Base-by-base conservation (phyloP, 2,329 filamentous ascomycete genomes). In the Talaromyces rugulosus region DNA sequence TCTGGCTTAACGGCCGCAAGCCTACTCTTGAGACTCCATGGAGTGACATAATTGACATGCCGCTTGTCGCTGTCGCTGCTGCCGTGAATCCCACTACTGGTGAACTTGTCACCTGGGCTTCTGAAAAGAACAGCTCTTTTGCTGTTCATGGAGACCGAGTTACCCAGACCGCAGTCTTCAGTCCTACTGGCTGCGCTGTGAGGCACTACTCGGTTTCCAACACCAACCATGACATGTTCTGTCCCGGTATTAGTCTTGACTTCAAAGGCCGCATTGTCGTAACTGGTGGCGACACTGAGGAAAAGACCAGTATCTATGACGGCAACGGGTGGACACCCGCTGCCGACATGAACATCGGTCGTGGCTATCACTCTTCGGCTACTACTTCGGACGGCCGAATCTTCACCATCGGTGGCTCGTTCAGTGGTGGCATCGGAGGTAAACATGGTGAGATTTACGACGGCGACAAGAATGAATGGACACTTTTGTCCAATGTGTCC, bases 341-440 rank as follows among this genome's bases (percentile, higher is more conserved):
- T 1, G 70, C 76, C 0, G 65, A 77, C 56, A 81, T 85, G 81
- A 70, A 74, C 14, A 73, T 82, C 23, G 66, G 73, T 7, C 80
- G 84, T 28, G 82, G 83, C 7, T 85, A 87, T 62, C 84, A 87
- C 57, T 72, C 83, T 0, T 79, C 80, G 0, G 73, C 79, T 0
- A 83, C 80, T 0, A 67, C 80, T 1, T 82, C 83, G 0, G 78
- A 85, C 62, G 85, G 85, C 4, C 74, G 78, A 0, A 78, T 86
- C 28, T 87, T 87, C 70, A 80, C 77, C 12, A 85, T 87, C 42
- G 85, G 85, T 18, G 85, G 85, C 4, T 84, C 82, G 0, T 85
- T 78, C 77, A 81, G 77, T 9, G 85, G 84, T 33, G 79, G 75
- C 0, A 61, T 66, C 4, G 77, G 80, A 16, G 76, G 76, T 33